These are phyloP conservation scores for Alternaria sp. DNA, from an alignment of 2,329 filamentous ascomycete genomes.

Conservation along the genomic window DNA sequence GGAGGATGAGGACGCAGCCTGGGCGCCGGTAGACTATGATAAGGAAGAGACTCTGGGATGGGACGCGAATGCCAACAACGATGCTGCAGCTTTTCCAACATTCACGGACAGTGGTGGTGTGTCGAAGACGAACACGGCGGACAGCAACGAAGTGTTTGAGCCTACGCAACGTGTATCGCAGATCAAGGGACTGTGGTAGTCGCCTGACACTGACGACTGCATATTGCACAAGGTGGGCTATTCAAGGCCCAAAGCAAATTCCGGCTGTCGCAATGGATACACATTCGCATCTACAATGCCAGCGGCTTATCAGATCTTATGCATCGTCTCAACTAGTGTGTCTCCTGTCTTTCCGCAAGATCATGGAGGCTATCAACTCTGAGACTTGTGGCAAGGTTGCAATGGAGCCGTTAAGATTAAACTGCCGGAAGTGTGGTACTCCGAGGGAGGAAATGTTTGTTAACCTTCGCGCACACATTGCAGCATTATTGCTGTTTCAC, in stretches of 20 bases:
- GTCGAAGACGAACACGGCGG: slow-evolving; percentile 30
- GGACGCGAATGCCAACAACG: slow-evolving; percentile 69
- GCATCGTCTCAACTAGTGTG: not conserved
- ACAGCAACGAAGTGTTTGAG: slow-evolving; percentile 58
- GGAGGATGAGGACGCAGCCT: slow-evolving; percentile 70
- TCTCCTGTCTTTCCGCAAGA: not conserved
- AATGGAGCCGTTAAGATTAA: too few species aligned
- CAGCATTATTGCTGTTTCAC: not conserved
- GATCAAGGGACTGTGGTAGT: slow-evolving; percentile 44
- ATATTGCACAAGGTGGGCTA: not conserved
- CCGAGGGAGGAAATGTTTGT: too few species aligned
- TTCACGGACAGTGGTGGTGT: slow-evolving; percentile 51
- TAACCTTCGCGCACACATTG: not conserved
- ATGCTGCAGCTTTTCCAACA: slow-evolving; percentile 49
- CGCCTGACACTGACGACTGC: not conserved
- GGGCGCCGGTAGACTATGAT: slow-evolving; percentile 73
- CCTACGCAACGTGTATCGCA: slow-evolving; percentile 78
- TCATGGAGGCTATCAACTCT: too few species aligned
- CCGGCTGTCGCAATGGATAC: not conserved
- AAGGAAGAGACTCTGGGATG: slow-evolving; percentile 74
- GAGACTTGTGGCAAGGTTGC: too few species aligned
- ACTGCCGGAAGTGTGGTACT: too few species aligned
- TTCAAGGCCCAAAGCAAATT: not conserved
- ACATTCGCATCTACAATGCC: not conserved
- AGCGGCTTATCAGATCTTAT: not conserved